Evolutionary conservation across 345 rosid genomes (phyloP).

Genomic region (Aurinia saxatilis): DNA sequence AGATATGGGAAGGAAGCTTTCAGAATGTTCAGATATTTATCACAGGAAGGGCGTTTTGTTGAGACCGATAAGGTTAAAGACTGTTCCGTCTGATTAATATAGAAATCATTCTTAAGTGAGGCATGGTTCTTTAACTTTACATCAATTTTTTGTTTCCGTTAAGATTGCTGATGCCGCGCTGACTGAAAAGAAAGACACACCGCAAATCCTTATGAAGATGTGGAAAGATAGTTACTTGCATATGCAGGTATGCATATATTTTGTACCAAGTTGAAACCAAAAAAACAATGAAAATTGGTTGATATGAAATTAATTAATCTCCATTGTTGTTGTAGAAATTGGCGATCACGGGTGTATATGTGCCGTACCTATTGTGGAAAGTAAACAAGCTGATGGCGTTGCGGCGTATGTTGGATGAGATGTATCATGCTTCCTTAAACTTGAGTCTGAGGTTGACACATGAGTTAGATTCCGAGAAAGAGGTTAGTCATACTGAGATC

Average conservation of each 20-base stretch:
- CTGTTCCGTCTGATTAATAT: not conserved
- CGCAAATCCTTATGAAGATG: slow-evolving; percentile 53
- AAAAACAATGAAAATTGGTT: not conserved
- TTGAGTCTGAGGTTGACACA: slow-evolving; percentile 49
- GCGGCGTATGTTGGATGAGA: slow-evolving; percentile 54
- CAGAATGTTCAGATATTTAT: slow-evolving; percentile 69
- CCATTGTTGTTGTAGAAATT: slow-evolving; percentile 45
- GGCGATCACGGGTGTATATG: slow-evolving; percentile 29
- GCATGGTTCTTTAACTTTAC: not conserved
- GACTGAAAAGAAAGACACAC: slow-evolving; percentile 60
- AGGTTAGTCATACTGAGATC: slow-evolving; percentile 37
- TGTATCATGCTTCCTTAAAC: slow-evolving; percentile 81
- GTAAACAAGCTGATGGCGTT: slow-evolving; percentile 43
- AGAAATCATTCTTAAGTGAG: not conserved
- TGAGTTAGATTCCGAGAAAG: slow-evolving; percentile 55
- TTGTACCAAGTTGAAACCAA: not conserved
- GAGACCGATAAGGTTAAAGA: slow-evolving; percentile 70
- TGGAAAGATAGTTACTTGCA: slow-evolving; percentile 80
- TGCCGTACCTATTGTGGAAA: slow-evolving; percentile 64
- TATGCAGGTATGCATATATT: slow-evolving; percentile 59
- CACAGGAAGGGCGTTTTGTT: slow-evolving; percentile 38
- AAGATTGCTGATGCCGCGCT: slow-evolving; percentile 63
- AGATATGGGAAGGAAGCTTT: slow-evolving; percentile 65
- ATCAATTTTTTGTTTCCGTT: slow-evolving; percentile 2
- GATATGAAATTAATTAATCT: not conserved